A percentile compares a stretch with the other conserved stretches of the same genome.
These are phyloP conservation scores for Lentinula lateritia DNA, from an alignment of 768 basidiomycete genomes.

Conservation along the genomic window DNA sequence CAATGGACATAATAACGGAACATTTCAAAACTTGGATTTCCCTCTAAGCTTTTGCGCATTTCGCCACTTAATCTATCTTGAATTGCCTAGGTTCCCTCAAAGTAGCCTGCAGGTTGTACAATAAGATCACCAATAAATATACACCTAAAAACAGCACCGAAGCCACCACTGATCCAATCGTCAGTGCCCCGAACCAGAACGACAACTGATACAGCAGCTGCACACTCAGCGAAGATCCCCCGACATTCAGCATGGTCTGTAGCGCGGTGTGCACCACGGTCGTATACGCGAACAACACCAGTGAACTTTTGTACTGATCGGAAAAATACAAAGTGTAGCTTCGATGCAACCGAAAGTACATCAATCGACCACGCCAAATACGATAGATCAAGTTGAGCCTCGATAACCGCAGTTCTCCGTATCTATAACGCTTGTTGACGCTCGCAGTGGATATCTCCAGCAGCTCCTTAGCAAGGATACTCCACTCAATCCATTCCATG, in stretches of 20 bases:
- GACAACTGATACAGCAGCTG: background rate
- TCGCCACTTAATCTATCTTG: background rate
- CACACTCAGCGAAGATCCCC: background rate
- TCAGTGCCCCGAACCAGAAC: background rate
- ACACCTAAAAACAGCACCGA: background rate
- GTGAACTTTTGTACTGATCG: background rate
- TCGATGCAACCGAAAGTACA: slow-evolving; percentile 3
- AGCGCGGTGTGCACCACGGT: background rate
- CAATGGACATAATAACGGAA: background rate
- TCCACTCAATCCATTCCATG: background rate
- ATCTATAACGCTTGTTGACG: slow-evolving; percentile 5
- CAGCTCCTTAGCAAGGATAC: background rate
- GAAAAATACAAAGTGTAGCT: background rate
- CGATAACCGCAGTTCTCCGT: slow-evolving; percentile 9
- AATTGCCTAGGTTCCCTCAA: background rate
- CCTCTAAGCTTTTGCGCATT: background rate
- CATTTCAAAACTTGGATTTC: background rate
- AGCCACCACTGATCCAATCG: background rate
- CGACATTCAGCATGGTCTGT: background rate
- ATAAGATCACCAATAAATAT: background rate
- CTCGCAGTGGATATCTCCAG: background rate
- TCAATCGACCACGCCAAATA: background rate
- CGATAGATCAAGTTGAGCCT: slow-evolving; percentile 5
- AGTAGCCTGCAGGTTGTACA: background rate
- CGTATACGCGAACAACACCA: slow-evolving; percentile 2